These are phyloP conservation scores for Ophiostoma novo-ulmi DNA, from an alignment of 2,329 filamentous ascomycete species.

Conservation along the genomic window DNA sequence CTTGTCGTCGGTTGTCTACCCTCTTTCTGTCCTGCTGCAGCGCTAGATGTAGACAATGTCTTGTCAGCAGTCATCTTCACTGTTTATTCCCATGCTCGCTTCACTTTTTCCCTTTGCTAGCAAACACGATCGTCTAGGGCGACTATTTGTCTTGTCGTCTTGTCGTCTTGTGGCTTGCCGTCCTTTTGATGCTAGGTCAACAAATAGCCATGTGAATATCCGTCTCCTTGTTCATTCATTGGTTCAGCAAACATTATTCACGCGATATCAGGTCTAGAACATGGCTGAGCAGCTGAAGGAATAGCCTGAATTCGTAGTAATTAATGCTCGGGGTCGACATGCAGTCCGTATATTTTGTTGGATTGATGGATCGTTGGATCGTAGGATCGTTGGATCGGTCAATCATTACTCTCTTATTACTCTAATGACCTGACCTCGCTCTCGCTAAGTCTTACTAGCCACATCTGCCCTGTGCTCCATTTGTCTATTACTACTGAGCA, in stretches of 20 bases:
- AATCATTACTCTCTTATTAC: too few relatives aligned
- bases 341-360: neutral
- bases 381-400: too few relatives aligned
- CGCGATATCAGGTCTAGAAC: too few relatives aligned
- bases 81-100: too few relatives aligned
- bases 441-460: neutral
- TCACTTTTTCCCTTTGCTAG: neutral
- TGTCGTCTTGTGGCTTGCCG: neutral
- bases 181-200: too few relatives aligned
- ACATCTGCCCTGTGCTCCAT: neutral
- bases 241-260: too few relatives aligned
- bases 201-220: neutral
- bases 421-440: neutral
- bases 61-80: too few relatives aligned
- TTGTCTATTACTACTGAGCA: too few relatives aligned
- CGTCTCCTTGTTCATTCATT: too few relatives aligned
- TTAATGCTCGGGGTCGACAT: neutral
- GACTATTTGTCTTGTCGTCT: neutral
- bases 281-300: too few relatives aligned
- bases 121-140: neutral
- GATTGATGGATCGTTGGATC: too few relatives aligned
- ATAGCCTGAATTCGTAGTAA: too few relatives aligned
- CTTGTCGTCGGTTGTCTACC: neutral
- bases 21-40: conserved; percentile 2
- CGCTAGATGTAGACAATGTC: neutral